Evolutionary conservation across 2,329 filamentous ascomycete species (phyloP).

Genomic region (Furcasterigmium furcatum): DNA sequence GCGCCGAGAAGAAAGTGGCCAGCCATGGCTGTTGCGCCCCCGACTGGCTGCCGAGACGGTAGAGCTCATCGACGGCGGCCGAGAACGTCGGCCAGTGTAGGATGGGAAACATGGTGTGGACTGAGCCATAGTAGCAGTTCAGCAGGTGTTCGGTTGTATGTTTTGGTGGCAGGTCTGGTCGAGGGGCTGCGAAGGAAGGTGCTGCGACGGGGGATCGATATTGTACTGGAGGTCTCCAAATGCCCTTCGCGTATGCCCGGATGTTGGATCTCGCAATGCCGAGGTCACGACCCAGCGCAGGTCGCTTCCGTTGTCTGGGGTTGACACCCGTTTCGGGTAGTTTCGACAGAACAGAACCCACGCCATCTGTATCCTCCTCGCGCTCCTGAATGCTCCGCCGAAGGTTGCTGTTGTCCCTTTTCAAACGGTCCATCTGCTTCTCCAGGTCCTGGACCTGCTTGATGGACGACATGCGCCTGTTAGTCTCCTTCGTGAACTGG

Average conservation of each 20-base stretch:
- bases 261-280: conserved; percentile 70
- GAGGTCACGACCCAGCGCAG: conserved; percentile 64
- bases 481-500: conserved; percentile 98
- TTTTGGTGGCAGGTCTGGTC: conserved; percentile 68
- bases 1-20: conserved; percentile 76
- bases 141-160: conserved; percentile 69
- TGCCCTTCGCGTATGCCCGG: conserved; percentile 68
- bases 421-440: conserved; percentile 79
- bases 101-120: conserved; percentile 80
- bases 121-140: conserved; percentile 69
- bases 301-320: conserved; percentile 60
- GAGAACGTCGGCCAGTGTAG: conserved; percentile 86
- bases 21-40: conserved; percentile 67
- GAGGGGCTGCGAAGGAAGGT: conserved; percentile 31
- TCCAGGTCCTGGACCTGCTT: conserved; percentile 98
- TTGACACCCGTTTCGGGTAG: conserved; percentile 65
- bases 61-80: conserved; percentile 72
- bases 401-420: conserved; percentile 74
- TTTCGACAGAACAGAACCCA: conserved; percentile 48
- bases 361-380: conserved; percentile 27
- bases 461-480: conserved; percentile 97
- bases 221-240: conserved; percentile 74
- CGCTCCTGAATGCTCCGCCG: conserved; percentile 58
- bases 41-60: conserved; percentile 59
- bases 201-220: conserved; percentile 51